These are phyloP conservation scores for Claviceps monticola DNA, from an alignment of 2,329 filamentous ascomycete species.

Conservation along the genomic window DNA sequence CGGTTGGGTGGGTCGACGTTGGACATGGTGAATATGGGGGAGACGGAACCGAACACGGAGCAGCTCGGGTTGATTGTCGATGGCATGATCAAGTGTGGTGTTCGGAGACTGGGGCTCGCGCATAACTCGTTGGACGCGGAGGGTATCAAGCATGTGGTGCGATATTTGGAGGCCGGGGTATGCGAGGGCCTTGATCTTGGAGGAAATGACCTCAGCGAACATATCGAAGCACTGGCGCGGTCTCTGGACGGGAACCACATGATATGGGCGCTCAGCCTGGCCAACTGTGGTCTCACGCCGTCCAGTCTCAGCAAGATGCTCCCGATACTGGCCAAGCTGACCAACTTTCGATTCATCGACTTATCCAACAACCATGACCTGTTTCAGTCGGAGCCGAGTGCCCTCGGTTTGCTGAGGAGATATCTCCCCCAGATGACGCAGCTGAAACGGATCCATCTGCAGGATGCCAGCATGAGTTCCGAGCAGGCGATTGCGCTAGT, in stretches of 20 bases:
- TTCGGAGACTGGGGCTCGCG: constrained; percentile 68
- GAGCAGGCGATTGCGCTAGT: constrained; percentile 85
- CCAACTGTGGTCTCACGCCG: constrained; percentile 69
- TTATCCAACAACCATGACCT: constrained; percentile 78
- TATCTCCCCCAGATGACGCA: constrained; percentile 51
- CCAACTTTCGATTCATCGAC: constrained; percentile 75
- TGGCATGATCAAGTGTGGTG: constrained; percentile 62
- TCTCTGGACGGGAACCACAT: constrained; percentile 39
- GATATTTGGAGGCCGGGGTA: constrained; percentile 59
- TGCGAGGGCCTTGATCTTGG: constrained; percentile 85
- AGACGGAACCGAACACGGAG: constrained; percentile 57
- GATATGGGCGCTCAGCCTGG: constrained; percentile 72
- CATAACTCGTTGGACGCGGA: constrained; percentile 65
- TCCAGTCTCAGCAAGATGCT: constrained; percentile 61
- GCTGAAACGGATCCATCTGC: constrained; percentile 75
- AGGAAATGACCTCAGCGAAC: constrained; percentile 57
- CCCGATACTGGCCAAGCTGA: constrained; percentile 55
- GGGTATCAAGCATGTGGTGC: constrained; percentile 60
- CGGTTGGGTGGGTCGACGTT: constrained; percentile 62
- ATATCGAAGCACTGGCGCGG: constrained; percentile 38
- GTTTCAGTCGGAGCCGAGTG: constrained; percentile 61
- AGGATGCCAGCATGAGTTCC: constrained; percentile 68
- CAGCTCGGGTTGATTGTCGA: constrained; percentile 69
- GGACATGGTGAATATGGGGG: constrained; percentile 71
- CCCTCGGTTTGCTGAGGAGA: constrained; percentile 56